These are phyloP conservation scores for Ettlia oleoabundans DNA, from an alignment of 139 green algal species.

Conservation along the genomic window DNA sequence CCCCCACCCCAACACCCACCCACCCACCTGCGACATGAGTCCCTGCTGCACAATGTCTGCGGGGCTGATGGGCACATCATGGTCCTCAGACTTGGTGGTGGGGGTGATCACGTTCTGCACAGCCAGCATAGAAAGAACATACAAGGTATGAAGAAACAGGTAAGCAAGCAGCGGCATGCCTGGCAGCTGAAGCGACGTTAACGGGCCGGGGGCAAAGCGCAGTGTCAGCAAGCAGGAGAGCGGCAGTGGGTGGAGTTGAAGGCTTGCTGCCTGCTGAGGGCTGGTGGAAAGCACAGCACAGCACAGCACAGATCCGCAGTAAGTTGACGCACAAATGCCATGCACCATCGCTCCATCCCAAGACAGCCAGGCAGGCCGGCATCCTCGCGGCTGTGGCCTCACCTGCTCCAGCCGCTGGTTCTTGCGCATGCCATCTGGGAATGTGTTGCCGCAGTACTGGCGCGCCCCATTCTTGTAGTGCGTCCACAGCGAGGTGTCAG, in stretches of 20 bases:
- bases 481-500: conserved; percentile 97
- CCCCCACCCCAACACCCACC: conserved; percentile 72
- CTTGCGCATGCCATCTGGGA: conserved; percentile 96
- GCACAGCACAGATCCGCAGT: too few species aligned
- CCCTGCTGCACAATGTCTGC: conserved; percentile 67
- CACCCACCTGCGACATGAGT: conserved; percentile 67
- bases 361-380: too few species aligned
- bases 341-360: too few species aligned
- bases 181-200: too few species aligned
- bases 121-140: background rate
- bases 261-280: too few species aligned
- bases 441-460: conserved; percentile 95
- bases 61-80: conserved; percentile 91
- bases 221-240: too few species aligned
- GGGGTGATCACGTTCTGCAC: conserved; percentile 87
- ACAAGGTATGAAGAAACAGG: conserved; percentile 2
- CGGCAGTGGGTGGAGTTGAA: too few species aligned
- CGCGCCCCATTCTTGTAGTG: conserved; percentile 90
- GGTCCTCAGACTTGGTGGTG: conserved; percentile 93
- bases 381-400: background rate
- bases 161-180: too few species aligned
- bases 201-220: too few species aligned
- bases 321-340: too few species aligned
- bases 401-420: conserved; percentile 74
- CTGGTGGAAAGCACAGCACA: too few species aligned